phyloP scores from a whole-genome alignment of 352 stramenopile genomes.

The Pythium rishiriense region DNA sequence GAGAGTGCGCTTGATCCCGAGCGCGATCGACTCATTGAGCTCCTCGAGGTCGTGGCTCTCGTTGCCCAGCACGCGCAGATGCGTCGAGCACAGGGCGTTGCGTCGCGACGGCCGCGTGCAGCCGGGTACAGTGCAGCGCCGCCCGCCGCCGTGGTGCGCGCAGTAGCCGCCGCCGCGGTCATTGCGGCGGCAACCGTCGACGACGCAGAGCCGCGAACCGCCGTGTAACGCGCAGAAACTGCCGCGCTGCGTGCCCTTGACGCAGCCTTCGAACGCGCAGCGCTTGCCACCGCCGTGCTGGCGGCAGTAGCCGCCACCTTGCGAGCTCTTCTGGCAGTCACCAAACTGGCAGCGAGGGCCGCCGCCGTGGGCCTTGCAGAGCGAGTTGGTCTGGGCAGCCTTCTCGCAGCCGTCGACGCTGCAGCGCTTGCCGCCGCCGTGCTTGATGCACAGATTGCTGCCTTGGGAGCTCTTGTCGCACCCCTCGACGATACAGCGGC shows the following conservation, averaged over 20 bases:
- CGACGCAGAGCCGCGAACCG: slow-evolving; percentile 70
- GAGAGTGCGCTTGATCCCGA: slow-evolving; percentile 5
- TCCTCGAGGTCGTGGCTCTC: slow-evolving; percentile 22
- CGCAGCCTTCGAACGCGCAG: slow-evolving; percentile 38
- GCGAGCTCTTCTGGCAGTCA: slow-evolving; percentile 47
- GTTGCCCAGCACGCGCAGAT: slow-evolving; percentile 40
- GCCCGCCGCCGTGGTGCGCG: slow-evolving; percentile 59
- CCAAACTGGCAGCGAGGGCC: slow-evolving; percentile 40
- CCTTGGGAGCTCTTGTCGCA: slow-evolving; percentile 87
- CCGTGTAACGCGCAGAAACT: slow-evolving; percentile 45
- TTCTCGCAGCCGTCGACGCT: slow-evolving; percentile 77
- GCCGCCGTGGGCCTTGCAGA: slow-evolving; percentile 52
- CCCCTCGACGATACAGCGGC: slow-evolving; percentile 70
- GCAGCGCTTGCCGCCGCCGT: slow-evolving; percentile 86
- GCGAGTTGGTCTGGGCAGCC: slow-evolving; percentile 45
- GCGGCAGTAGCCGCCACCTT: slow-evolving; percentile 51
- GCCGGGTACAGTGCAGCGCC: slow-evolving; percentile 65
- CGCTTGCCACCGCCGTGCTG: slow-evolving; percentile 48
- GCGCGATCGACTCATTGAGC: slow-evolving; percentile 16
- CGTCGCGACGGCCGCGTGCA: slow-evolving; percentile 77
- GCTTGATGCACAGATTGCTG: slow-evolving; percentile 84
- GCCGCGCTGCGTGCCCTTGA: slow-evolving; percentile 44
- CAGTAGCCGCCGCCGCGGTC: slow-evolving; percentile 36
- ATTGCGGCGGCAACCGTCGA: slow-evolving; percentile 77
- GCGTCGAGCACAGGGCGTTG: slow-evolving; percentile 78